Evolutionary conservation across 2,329 filamentous ascomycete genomes (phyloP), one percentile per base, ranked within the genome.

Genomic region (Aureobasidium namibiae): DNA sequence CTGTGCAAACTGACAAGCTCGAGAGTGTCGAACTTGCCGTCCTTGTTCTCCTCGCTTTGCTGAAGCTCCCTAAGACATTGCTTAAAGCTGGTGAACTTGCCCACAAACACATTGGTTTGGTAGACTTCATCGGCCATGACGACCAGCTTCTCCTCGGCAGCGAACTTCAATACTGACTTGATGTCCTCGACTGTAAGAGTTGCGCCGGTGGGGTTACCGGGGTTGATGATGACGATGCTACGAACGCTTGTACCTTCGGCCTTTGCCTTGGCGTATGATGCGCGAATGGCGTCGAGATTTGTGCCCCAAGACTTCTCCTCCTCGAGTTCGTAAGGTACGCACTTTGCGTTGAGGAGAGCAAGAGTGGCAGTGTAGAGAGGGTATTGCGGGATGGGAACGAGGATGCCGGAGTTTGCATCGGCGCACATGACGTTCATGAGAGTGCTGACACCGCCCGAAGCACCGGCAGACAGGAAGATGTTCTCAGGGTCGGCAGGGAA

Each of bases 41-140:
- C 83, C 45, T 80, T 75, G 70, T 87, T 76, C 26, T 76, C 82
- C n/a, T 70, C 62, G 56, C 72, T 73, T 73, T 87, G 80, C 74
- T 97, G 92, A 68, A 97, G 78, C 66, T 87, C 81, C 63, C 92
- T 84, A 53, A 99, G 83, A 41, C 87, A 85, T 67, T 88, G 85
- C 79, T 97, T 97, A 86, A 99, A 97, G 69, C 89, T 95, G 76
- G 89, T 85, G 80, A 99, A 99, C 72, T 92, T 82, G 73, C 94
- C 94, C 63, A 88, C 79, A 76, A 99, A 99, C 67, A 99, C 89
- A 75, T 99, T 99, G 70, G 94, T 97, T 78, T 99, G 94, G 83
- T 99, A 99, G 38, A 99, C 94, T 75, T 99, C 94, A 70, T 99
- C 94, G 56, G 94, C 94, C 68, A 99, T 83, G 65, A 97, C 80